phyloP scores from a whole-genome alignment of 352 stramenopile genomes.

The Pilasporangium apinafurcum region DNA sequence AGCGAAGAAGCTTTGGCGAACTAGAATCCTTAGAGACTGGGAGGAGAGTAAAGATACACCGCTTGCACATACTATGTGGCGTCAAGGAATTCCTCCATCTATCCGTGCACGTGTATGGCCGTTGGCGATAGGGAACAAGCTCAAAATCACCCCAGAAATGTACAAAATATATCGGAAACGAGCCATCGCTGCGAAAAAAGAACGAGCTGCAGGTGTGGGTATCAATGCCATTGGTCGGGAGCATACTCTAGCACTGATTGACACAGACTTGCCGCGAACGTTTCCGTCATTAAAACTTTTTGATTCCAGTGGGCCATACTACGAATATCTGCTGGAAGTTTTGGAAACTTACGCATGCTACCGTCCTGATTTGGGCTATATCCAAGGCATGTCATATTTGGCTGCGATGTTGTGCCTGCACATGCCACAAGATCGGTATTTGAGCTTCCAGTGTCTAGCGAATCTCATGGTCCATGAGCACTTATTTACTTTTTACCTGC shows the following conservation, averaged over 20 bases:
- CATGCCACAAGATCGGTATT: slow-evolving; percentile 75
- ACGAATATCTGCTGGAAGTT: slow-evolving; percentile 70
- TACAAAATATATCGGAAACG: slow-evolving; percentile 77
- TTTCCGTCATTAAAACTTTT: slow-evolving; percentile 81
- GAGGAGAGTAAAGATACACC: slow-evolving; percentile 68
- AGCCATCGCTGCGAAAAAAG: slow-evolving; percentile 55
- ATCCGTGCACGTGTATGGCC: slow-evolving; percentile 81
- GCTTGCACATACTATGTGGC: slow-evolving; percentile 71
- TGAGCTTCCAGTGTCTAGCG: slow-evolving; percentile 81
- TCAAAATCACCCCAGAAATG: slow-evolving; percentile 85
- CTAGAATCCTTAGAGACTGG: slow-evolving; percentile 71
- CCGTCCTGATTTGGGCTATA: slow-evolving; percentile 83
- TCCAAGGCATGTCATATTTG: slow-evolving; percentile 88
- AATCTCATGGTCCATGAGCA: slow-evolving; percentile 88
- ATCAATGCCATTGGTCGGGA: slow-evolving; percentile 51
- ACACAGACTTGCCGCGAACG: slow-evolving; percentile 82
- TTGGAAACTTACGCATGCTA: slow-evolving; percentile 85
- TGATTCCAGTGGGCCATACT: slow-evolving; percentile 67
- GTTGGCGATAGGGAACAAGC: slow-evolving; percentile 76
- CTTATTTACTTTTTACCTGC: slow-evolving; percentile 84
- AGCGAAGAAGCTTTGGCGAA: slow-evolving; percentile 81
- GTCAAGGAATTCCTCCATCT: slow-evolving; percentile 76
- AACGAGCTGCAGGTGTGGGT: slow-evolving; percentile 21
- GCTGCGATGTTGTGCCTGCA: slow-evolving; percentile 80
- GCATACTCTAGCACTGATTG: slow-evolving; percentile 77